Evolutionary conservation across 2,329 filamentous ascomycete genomes (phyloP).

Genomic region (Trichoderma citrinoviride): DNA sequence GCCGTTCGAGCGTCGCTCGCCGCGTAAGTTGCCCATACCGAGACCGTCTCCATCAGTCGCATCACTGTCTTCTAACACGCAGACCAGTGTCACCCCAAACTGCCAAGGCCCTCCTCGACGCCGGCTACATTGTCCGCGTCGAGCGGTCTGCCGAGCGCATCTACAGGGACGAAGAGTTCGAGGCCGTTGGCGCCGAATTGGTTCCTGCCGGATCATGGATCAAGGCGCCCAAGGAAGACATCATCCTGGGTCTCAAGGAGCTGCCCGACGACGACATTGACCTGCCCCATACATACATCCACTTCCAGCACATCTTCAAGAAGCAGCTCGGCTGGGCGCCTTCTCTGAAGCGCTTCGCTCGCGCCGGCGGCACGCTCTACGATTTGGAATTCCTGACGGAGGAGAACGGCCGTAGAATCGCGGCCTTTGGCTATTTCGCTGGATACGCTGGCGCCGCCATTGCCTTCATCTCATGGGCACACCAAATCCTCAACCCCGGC

Average conservation of each 20-base stretch:
- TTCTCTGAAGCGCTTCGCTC: neutral
- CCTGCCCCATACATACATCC: slow-evolving; percentile 2
- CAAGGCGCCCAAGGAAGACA: slow-evolving; percentile 52
- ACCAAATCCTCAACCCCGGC: neutral
- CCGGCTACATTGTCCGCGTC: slow-evolving; percentile 65
- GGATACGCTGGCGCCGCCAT: neutral
- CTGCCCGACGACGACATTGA: neutral
- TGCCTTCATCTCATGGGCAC: neutral
- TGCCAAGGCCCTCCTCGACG: slow-evolving; percentile 54
- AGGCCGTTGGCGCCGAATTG: slow-evolving; percentile 59
- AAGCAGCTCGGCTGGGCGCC: neutral
- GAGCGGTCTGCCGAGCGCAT: slow-evolving; percentile 66
- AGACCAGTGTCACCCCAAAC: slow-evolving; percentile 24
- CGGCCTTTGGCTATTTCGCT: neutral
- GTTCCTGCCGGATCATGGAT: slow-evolving; percentile 36
- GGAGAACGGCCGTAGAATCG: neutral
- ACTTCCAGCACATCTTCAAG: slow-evolving; percentile 9
- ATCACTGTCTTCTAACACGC: neutral
- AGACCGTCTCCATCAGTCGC: neutral
- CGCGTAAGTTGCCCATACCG: neutral
- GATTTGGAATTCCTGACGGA: neutral
- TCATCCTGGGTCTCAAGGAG: slow-evolving; percentile 65
- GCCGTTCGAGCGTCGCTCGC: neutral
- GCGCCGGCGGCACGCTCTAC: neutral
- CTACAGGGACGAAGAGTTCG: slow-evolving; percentile 59